Conservation (phyloP, 129 eudicot species). For the Gnaphalium uliginosum region DNA sequence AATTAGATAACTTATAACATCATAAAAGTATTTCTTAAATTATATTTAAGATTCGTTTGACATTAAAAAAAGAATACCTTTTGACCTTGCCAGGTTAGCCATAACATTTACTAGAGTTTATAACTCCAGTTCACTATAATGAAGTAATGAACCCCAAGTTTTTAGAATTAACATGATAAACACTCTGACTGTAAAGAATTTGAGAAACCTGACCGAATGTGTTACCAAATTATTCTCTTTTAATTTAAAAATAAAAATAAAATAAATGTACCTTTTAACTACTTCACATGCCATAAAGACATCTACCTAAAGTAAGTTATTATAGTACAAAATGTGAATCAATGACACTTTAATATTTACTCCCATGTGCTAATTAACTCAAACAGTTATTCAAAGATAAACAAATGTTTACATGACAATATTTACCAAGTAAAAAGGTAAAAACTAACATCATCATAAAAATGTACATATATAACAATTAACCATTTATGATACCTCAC, state of each 20-base stretch:
- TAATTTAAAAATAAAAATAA: background rate
- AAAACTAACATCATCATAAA: background rate
- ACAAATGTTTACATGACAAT: background rate
- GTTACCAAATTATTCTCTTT: conserved; percentile 1
- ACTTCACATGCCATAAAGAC: conserved; percentile 13
- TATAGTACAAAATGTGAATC: conserved; percentile 14
- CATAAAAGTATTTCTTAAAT: too few relatives aligned
- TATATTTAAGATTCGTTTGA: too few relatives aligned
- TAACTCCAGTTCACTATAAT: background rate
- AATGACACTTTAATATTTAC: background rate
- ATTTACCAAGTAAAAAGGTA: background rate
- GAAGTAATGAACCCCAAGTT: background rate
- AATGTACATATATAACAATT: conserved; percentile 7
- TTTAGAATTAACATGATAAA: conserved; percentile 8
- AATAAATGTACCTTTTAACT: conserved; percentile 4
- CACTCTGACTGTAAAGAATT: background rate
- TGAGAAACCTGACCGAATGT: conserved; percentile 17
- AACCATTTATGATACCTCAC: background rate
- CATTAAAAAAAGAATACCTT: too few relatives aligned
- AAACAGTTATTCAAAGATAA: background rate
- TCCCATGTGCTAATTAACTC: background rate
- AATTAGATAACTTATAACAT: too few relatives aligned
- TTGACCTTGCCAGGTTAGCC: too few relatives aligned
- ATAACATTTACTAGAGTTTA: background rate
- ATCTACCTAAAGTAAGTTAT: background rate